These are phyloP conservation scores for Andrographis paniculata DNA, from an alignment of 305 asterid genomes.

Conservation along the genomic window DNA sequence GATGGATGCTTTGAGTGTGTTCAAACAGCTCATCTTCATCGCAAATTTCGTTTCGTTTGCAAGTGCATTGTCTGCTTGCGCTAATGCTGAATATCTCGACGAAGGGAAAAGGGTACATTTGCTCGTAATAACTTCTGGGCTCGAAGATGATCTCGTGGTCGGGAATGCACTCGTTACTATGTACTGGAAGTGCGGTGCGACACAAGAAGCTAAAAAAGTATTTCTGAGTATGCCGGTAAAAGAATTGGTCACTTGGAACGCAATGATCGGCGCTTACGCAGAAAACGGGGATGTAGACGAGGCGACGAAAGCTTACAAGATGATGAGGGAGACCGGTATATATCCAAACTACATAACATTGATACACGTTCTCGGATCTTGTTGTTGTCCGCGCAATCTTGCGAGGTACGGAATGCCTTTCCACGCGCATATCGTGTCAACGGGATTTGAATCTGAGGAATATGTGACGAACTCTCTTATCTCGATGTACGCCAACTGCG, in stretches of 20 bases:
- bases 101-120: conserved; percentile 63
- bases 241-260: conserved; percentile 86
- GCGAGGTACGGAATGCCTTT: conserved; percentile 52
- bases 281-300: conserved; percentile 44
- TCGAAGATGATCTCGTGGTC: conserved; percentile 47
- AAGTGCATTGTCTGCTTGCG: conserved; percentile 69
- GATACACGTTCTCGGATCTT: conserved; percentile 63
- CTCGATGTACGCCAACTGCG: conserved; percentile 79
- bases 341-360: conserved; percentile 65
- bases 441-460: conserved; percentile 54
- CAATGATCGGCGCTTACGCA: conserved; percentile 63
- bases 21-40: conserved; percentile 31
- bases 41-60: conserved; percentile 59
- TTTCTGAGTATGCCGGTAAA: conserved; percentile 50
- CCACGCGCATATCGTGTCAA: conserved; percentile 44
- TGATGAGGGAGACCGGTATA: conserved; percentile 44
- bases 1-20: conserved; percentile 43
- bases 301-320: conserved; percentile 39
- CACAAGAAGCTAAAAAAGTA: conserved; percentile 45
- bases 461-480: conserved; percentile 70
- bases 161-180: conserved; percentile 83
- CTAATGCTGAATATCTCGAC: conserved; percentile 35
- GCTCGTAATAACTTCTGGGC: conserved; percentile 44
- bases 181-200: conserved; percentile 69
- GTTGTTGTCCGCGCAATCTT: conserved; percentile 41